A percentile compares a stretch with the other conserved stretches of the same genome.
These are phyloP conservation scores for Candida tropicalis DNA, from an alignment of 1,139 yeast species.

Conservation along the genomic window DNA sequence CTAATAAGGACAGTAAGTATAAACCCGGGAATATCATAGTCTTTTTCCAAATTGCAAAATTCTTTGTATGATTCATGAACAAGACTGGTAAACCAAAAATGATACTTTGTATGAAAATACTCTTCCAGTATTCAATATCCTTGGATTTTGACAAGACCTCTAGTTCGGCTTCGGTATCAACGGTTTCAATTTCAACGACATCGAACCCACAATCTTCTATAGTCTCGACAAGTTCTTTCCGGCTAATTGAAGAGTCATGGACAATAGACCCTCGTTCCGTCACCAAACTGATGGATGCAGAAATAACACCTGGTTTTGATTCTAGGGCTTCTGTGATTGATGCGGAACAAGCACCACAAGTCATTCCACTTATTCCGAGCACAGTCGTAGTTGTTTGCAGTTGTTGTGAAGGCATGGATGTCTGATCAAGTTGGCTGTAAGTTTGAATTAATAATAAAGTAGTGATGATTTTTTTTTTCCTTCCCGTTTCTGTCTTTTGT, in stretches of 20 bases:
- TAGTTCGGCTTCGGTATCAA: conserved; percentile 31
- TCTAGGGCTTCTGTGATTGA: conserved; percentile 35
- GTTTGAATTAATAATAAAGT: too few species aligned
- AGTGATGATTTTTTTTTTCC: too few species aligned
- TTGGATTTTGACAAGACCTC: conserved; percentile 66
- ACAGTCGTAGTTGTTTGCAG: conserved; percentile 13
- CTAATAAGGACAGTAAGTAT: conserved; percentile 61
- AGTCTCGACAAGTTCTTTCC: conserved; percentile 21
- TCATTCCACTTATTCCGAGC: conserved; percentile 30
- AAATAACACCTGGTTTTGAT: conserved; percentile 24
- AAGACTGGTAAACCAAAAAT: conserved; percentile 67
- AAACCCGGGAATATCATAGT: conserved; percentile 51
- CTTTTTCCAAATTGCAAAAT: conserved; percentile 33
- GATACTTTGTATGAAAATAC: conserved; percentile 53
- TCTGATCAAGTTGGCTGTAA: too few species aligned
- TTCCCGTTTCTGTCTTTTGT: too few species aligned
- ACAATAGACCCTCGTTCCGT: conserved; percentile 37
- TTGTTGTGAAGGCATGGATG: neutral
- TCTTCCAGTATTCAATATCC: conserved; percentile 73
- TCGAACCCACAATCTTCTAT: conserved; percentile 47
- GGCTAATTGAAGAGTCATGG: conserved; percentile 19
- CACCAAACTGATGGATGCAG: conserved; percentile 35
- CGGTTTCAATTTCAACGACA: conserved; percentile 16
- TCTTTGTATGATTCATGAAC: conserved; percentile 51
- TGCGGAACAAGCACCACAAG: conserved; percentile 47